Evolutionary conservation across 2,329 filamentous ascomycete species (phyloP), one percentile per base, ranked within the genome.

Genomic region (Chaetomiaceae sp.): DNA sequence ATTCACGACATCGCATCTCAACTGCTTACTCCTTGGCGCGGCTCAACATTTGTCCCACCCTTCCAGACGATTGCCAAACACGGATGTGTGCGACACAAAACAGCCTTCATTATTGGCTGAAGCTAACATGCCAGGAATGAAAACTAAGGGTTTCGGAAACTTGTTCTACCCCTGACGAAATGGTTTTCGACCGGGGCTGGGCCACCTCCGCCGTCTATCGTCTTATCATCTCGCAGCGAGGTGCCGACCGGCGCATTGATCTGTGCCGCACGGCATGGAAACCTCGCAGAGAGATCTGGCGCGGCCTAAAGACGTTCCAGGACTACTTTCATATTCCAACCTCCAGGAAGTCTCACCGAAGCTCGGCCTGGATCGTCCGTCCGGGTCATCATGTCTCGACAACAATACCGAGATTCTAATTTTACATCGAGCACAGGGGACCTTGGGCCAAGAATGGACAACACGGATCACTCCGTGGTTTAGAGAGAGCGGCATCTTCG

Each of bases 21-120:
- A 33, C 14, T 42, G 55, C 55, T 54, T 57, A 57, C 48, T 11
- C 23, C 55, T 57, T 57, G 51, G 55, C 55, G 27, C 51, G 55
- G 55, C 5, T 8, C 30, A 54, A 57, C 29, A 8, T 51, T 49
- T n/a, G 37, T 40, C 37, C 42, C 18, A 37, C 33, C 32, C 27
- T 27, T 40, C 13, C 27, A 37, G 37, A 7, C 13, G 10, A 16
- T 20, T 29, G 13, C 20, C 10, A 37, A 34, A 33, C n/a, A n/a
- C n/a, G n/a, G n/a, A n/a, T n/a, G n/a, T n/a, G 27, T 33, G 30
- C 18, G 18, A 9, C 29, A 16, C 3, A 18, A 41, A 30, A 18
- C 10, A 3, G 2, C n/a, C 20, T 11, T 32, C 13, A 8, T 38
- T 23, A 47, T 47, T 50, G 46, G 30, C 20, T 20, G 11, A 10